phyloP scores from a whole-genome alignment of 148 eudicot genomes.

The Persicaria maculosa region DNA sequence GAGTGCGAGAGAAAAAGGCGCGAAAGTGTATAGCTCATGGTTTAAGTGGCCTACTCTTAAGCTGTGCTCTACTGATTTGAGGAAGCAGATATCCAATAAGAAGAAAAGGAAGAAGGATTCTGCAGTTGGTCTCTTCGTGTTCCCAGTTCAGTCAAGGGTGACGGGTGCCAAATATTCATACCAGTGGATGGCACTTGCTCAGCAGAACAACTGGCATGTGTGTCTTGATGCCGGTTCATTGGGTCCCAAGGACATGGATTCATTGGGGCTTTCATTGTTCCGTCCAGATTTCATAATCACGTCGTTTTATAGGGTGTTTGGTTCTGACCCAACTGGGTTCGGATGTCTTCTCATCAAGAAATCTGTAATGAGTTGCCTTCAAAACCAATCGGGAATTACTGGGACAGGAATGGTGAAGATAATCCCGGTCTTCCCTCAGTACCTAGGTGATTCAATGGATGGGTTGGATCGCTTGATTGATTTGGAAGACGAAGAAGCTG shows the following conservation, averaged over 20 bases:
- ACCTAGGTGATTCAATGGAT: slow-evolving; percentile 75
- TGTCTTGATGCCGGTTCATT: slow-evolving; percentile 92
- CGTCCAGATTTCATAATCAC: slow-evolving; percentile 96
- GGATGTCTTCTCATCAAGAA: slow-evolving; percentile 95
- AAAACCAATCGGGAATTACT: slow-evolving; percentile 75
- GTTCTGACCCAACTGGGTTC: slow-evolving; percentile 94
- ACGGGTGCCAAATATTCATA: slow-evolving; percentile 97
- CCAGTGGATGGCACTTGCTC: slow-evolving; percentile 99
- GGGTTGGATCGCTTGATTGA: slow-evolving; percentile 56
- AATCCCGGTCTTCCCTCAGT: slow-evolving; percentile 77
- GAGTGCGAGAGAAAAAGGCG: slow-evolving; percentile 84
- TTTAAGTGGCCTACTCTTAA: slow-evolving; percentile 97
- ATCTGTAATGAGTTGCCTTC: slow-evolving; percentile 80
- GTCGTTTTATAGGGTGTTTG: slow-evolving; percentile 89
- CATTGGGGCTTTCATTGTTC: slow-evolving; percentile 86
- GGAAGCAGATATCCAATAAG: slow-evolving; percentile 80
- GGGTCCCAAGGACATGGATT: slow-evolving; percentile 99
- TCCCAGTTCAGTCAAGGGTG: slow-evolving; percentile 94
- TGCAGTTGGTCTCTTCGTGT: slow-evolving; percentile 80
- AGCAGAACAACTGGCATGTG: slow-evolving; percentile 98
- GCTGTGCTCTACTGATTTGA: slow-evolving; percentile 87
- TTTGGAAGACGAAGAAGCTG: slow-evolving; percentile 47
- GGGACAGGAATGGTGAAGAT: slow-evolving; percentile 94
- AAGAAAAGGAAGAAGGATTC: slow-evolving; percentile 89
- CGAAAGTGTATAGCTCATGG: slow-evolving; percentile 82